Evolutionary conservation across 2,329 filamentous ascomycete species (phyloP).

Genomic region (Ophiostoma pallidulum): DNA sequence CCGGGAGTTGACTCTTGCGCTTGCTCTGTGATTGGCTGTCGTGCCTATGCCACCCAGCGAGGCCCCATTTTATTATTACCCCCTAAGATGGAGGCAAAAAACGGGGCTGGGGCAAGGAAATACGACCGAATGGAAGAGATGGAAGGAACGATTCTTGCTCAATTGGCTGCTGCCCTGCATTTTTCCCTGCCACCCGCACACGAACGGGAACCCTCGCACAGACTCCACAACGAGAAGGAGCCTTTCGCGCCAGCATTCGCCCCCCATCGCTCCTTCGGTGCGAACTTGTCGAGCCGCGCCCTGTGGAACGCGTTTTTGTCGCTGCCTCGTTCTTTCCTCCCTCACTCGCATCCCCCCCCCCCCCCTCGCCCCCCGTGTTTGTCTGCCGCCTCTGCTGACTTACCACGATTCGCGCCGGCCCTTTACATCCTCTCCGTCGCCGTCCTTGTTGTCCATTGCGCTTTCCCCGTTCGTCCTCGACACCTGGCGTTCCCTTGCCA

Average conservation of each 20-base stretch:
- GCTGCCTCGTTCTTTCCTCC: no score
- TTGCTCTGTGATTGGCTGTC: slow-evolving; percentile 1
- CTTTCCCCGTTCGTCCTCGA: no score
- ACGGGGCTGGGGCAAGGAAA: slow-evolving; percentile 4
- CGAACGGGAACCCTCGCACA: neutral
- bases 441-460: no score
- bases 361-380: neutral
- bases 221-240: neutral
- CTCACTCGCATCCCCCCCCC: neutral
- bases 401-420: neutral
- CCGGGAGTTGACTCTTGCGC: slow-evolving; percentile 1
- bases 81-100: neutral
- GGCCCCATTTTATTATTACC: no score
- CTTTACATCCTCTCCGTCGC: neutral
- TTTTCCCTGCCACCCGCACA: neutral
- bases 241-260: no score
- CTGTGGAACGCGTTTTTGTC: slow-evolving; percentile 11
- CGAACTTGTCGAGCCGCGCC: neutral
- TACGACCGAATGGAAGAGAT: neutral
- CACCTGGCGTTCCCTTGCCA: no score
- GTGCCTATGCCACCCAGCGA: neutral
- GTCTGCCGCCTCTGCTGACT: neutral
- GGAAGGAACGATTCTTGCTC: no score
- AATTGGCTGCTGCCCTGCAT: no score
- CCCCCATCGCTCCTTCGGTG: no score